Percentiles rank a stretch among this genome's conserved stretches.
phyloP scores from a whole-genome alignment of 208 protist genomes.

The Leptomonas seymouri region DNA sequence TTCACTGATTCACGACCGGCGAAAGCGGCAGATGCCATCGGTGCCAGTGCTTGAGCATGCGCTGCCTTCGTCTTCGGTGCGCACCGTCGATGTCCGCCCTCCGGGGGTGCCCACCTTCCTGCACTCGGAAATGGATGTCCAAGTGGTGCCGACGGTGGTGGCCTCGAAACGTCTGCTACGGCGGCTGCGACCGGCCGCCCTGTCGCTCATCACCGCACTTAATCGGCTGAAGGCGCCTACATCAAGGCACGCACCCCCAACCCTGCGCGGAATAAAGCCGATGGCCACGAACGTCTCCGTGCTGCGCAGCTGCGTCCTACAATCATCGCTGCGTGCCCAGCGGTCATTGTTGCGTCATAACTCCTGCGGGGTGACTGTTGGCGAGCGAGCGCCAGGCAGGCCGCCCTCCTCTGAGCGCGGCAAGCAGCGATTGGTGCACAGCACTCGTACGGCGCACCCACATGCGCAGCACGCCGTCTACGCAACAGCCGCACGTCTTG shows the following conservation, averaged over 20 bases:
- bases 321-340: conserved; percentile 3
- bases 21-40: not conserved
- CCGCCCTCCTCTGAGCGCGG: no score
- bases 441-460: not conserved
- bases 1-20: not conserved
- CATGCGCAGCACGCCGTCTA: conserved; percentile 3
- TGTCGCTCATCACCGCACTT: no score
- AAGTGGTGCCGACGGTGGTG: no score
- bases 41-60: not conserved
- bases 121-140: no score
- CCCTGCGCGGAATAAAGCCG: not conserved
- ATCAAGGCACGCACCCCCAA: no score
- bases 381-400: no score
- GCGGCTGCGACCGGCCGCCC: no score
- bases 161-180: no score
- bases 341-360: not conserved
- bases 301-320: not conserved
- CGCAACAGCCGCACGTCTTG: not conserved
- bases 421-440: no score
- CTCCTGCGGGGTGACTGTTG: not conserved
- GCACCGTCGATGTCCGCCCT: not conserved
- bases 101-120: no score
- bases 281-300: not conserved
- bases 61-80: no score
- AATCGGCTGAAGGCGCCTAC: no score